phyloP scores from a whole-genome alignment of 2,329 filamentous ascomycete species.

The Fonsecaea erecta region DNA sequence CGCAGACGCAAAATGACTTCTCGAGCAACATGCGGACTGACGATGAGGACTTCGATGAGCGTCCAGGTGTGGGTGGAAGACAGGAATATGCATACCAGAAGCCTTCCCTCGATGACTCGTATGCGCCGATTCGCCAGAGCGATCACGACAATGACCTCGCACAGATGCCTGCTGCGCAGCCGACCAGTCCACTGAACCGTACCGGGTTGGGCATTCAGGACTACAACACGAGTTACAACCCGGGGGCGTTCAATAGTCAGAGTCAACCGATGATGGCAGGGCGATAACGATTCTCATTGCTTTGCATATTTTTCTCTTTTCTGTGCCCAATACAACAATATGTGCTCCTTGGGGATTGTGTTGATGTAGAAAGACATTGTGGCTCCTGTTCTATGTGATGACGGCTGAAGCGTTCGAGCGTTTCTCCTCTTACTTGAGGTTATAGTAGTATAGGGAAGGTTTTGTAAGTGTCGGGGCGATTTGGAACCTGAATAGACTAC shows the following conservation, averaged over 20 bases:
- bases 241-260: conserved; percentile 43
- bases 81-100: conserved; percentile 52
- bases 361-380: not conserved
- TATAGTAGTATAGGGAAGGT: not conserved
- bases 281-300: conserved; percentile 33
- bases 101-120: conserved; percentile 56
- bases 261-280: conserved; percentile 9
- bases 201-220: conserved; percentile 44
- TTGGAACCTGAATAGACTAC: not conserved
- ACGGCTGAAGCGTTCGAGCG: not conserved
- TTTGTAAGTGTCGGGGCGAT: not conserved
- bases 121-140: conserved; percentile 56
- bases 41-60: conserved; percentile 46
- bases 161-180: conserved; percentile 35
- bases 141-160: conserved; percentile 49
- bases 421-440: not conserved
- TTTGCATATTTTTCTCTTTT: conserved; percentile 26
- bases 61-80: conserved; percentile 39
- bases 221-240: conserved; percentile 49
- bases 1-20: conserved; percentile 55
- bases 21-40: conserved; percentile 53
- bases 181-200: conserved; percentile 44
- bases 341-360: not conserved
- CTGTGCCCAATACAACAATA: not conserved
- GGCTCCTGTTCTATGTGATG: not conserved